Base-by-base conservation (phyloP, 345 rosid genomes). In the Gossypium rotundifolium region DNA sequence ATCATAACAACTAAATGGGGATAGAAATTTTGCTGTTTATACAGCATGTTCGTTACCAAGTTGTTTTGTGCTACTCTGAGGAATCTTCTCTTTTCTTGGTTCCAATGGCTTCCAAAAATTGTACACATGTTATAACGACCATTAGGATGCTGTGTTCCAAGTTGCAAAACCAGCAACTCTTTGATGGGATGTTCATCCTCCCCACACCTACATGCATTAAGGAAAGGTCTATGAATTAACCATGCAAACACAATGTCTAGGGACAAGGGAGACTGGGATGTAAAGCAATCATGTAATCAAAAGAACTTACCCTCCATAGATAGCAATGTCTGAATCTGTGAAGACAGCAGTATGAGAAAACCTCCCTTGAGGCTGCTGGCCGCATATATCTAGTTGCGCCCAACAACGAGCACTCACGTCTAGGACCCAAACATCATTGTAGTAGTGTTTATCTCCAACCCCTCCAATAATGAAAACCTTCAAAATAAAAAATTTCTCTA, bases 181-280 rank as follows among this genome's bases (percentile, higher is more conserved):
- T 86, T 85, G 59, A 89, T 87, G 7, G 96, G 96, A 44, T 79
- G 91, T 78, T 91, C 93, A 63, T 91, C 93, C 83, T 89, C 91
- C 38, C 93, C 90, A 7, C 96, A 91, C 20, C 96, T 87, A 83
- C 57, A 57, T 13, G 25, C 1, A 38, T 25, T 48, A 10, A 40
- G 75, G 9, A 58, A 45, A 60, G 7, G 17, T 44, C 49, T 2
- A n/a, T 13, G 40, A 52, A 51, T 70, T 11, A 13, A 17, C 9
- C 48, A 65, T 18, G 10, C 14, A 3, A 66, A 75, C 20, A 23
- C n/a, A 54, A 61, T 5, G 22, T 67, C 68, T 22, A 6, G 51
- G 40, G 40, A 5, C 40, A 62, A 22, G 6, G 54, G 44, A 58
- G 42, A 2, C 1, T 3, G 52, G 16, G n/a, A 61, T 1, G 14